A percentile compares a stretch with the other conserved stretches of the same genome.
phyloP scores from a whole-genome alignment of 305 asterid genomes.

The Rubia peregrina region DNA sequence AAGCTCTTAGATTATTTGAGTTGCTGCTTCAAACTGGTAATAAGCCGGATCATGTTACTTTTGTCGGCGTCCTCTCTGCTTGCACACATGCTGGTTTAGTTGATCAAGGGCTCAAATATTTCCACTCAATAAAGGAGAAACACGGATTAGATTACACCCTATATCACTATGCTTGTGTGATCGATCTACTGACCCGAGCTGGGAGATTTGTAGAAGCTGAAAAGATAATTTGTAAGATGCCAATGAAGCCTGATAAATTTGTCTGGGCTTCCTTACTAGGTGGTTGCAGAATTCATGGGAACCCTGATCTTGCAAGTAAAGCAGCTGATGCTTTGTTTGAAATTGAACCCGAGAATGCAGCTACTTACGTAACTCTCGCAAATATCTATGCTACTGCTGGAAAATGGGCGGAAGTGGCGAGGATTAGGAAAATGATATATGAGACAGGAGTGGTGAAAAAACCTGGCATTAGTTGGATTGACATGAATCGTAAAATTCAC shows the following conservation, averaged over 20 bases:
- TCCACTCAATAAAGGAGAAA: not conserved
- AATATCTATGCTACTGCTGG: slow-evolving; percentile 1
- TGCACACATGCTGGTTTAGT: not conserved
- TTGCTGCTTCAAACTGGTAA: not conserved
- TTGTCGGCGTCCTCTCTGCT: slow-evolving; percentile 6
- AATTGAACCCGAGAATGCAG: not conserved
- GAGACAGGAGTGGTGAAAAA: slow-evolving; percentile 3
- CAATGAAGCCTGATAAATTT: slow-evolving; percentile 4
- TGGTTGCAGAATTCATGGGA: slow-evolving; percentile 7
- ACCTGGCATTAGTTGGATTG: slow-evolving; percentile 1
- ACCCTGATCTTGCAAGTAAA: slow-evolving; percentile 1
- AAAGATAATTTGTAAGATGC: not conserved
- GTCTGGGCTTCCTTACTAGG: not conserved
- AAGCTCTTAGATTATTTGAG: slow-evolving; percentile 4
- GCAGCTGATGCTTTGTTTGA: slow-evolving; percentile 2
- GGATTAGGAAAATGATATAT: not conserved
- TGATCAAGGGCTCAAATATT: slow-evolving; percentile 4
- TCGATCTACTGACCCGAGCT: slow-evolving; percentile 1
- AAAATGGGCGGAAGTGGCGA: not conserved
- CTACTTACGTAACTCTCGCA: not conserved
- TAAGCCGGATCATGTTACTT: not conserved
- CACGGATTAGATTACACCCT: not conserved
- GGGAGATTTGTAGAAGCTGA: slow-evolving; percentile 6
- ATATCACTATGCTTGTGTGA: slow-evolving; percentile 2
- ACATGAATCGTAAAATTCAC: not conserved